Base-by-base conservation (phyloP, 169 alveolate species). In the Cyclospora cayetanensis region DNA sequence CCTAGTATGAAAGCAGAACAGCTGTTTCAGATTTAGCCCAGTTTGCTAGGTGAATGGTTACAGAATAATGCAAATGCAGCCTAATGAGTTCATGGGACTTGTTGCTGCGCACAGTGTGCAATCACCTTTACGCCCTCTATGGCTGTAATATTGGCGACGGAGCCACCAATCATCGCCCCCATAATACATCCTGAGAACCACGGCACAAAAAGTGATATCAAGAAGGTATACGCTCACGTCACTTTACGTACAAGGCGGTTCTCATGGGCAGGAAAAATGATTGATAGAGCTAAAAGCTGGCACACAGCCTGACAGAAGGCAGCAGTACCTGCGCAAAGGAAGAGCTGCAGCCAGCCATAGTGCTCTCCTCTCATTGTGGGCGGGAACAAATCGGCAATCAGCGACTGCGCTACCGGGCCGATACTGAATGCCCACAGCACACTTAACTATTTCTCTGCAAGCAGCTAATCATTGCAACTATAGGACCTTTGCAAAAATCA, bases 321-420 rank as follows among this genome's bases (percentile, higher is more conserved):
- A 11, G 42, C 34, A 18, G 66, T 52, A 82, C 94, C 94, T 46
- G 90, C 91, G 43, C 94, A 79, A 4, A 91, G 83, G 66, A 83
- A 82, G 37, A 95, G 93, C 91, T 96, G 98, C 11, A 96, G 95
- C 95, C 96, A 84, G 79, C 98, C 98, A 79, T 95, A 96, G 68
- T 96, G 96, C 46, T 93, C 92, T 1, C 98, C 97, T 34, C 96
- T 84, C 55, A 92, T 89, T 76, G 92, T 95, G 41, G 96, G 92
- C 42, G 96, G 95, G 79, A 95, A 95, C 37, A 96, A 93, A 82
- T 96, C 97, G 50, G 98, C 97, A 37, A 96, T 88, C 35, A 96
- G 94, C 85, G 97, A 94, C 92, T 96, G 98, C 22, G 97, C 95
- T 25, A 95, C 91, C 35, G 98, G 98, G 4, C 97, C 97, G 50